A percentile compares a stretch with the other conserved stretches of the same genome.
These are phyloP conservation scores for Alternaria novae-zelandiae DNA, from an alignment of 2,329 filamentous ascomycete genomes.

Conservation along the genomic window DNA sequence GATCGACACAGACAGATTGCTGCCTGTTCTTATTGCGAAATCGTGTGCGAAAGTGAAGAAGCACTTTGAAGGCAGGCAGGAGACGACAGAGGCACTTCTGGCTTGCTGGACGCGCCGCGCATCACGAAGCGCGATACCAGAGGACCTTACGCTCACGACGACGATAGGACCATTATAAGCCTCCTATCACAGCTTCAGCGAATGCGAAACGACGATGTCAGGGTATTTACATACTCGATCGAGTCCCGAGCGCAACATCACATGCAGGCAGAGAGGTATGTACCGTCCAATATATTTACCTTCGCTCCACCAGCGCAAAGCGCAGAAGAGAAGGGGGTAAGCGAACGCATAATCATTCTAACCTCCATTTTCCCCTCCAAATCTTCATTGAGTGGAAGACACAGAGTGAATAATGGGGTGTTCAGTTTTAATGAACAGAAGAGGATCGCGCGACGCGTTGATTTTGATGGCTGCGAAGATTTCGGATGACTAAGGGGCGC, in stretches of 20 bases:
- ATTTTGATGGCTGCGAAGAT: slow-evolving; percentile 18
- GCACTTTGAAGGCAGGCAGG: background rate
- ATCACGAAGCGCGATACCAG: background rate
- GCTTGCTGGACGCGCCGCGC: background rate
- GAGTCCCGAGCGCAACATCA: background rate
- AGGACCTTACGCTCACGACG: background rate
- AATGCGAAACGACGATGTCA: background rate
- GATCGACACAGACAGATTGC: background rate
- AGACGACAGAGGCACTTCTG: background rate
- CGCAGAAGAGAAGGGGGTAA: slow-evolving; percentile 64
- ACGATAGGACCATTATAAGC: background rate
- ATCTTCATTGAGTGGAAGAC: slow-evolving; percentile 63
- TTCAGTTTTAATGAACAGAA: slow-evolving; percentile 49
- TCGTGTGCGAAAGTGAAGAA: background rate
- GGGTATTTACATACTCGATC: background rate
- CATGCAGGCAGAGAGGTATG: slow-evolving; percentile 33
- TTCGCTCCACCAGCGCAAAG: slow-evolving; percentile 48
- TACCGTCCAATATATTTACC: slow-evolving; percentile 57
- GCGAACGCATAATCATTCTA: slow-evolving; percentile 58
- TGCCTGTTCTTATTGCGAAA: background rate
- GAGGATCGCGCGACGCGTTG: slow-evolving; percentile 23
- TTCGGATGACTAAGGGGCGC: slow-evolving; percentile 35
- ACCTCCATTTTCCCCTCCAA: slow-evolving; percentile 74
- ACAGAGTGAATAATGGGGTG: slow-evolving; percentile 69
- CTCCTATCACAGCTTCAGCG: background rate